These are phyloP conservation scores for Mycena rosella DNA, from an alignment of 768 basidiomycete genomes.

Conservation along the genomic window DNA sequence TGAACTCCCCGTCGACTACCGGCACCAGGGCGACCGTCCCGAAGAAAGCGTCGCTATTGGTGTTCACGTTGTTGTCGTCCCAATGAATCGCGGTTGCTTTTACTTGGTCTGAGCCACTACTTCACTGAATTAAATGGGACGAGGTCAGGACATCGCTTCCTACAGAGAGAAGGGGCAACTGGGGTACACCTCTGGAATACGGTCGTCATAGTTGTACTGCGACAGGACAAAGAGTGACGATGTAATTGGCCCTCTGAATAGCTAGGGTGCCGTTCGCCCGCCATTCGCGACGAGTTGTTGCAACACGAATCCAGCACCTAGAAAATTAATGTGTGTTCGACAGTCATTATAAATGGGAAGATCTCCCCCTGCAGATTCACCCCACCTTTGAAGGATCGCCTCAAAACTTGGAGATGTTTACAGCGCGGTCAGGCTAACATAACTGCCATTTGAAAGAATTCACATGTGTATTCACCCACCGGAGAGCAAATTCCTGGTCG, in stretches of 20 bases:
- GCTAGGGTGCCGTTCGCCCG: conserved; percentile 47
- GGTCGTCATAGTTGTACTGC: no score
- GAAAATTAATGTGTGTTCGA: no score
- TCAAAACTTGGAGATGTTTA: not conserved
- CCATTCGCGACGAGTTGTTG: conserved; percentile 49
- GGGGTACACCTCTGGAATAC: conserved; percentile 37
- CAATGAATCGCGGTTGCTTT: not conserved
- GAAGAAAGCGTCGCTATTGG: conserved; percentile 36
- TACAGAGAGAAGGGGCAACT: no score
- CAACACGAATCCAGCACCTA: conserved; percentile 50
- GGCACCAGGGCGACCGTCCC: conserved; percentile 22
- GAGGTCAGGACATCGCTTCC: no score
- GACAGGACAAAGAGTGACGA: conserved; percentile 47
- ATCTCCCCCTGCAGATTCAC: conserved; percentile 40
- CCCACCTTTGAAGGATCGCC: conserved; percentile 39
- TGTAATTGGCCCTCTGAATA: conserved; percentile 48
- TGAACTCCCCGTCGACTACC: conserved; percentile 48
- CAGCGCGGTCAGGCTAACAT: conserved; percentile 2
- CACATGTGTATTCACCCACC: conserved; percentile 49
- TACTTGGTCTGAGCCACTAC: no score
- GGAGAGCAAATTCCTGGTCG: conserved; percentile 45
- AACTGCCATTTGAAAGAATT: not conserved
- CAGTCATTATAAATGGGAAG: no score
- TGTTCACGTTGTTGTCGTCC: not conserved
- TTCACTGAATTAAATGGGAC: conserved; percentile 17